Evolutionary conservation across 1,284 basidiomycete species (phyloP).

Genomic region (Phlebopus sp.): DNA sequence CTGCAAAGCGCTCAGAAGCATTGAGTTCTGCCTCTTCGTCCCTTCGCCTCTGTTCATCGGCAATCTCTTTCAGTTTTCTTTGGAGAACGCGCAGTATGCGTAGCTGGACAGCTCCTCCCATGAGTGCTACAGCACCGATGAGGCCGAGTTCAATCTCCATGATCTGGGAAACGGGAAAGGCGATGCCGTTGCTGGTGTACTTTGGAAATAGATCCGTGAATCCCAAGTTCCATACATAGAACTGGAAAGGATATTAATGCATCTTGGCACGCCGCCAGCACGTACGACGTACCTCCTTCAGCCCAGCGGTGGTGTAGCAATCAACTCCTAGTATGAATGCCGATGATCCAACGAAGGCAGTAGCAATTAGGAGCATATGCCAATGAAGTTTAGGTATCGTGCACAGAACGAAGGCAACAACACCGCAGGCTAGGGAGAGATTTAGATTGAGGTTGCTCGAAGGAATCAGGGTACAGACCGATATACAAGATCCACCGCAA

Average conservation of each 20-base stretch:
- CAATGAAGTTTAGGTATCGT: slow-evolving; percentile 75
- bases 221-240: slow-evolving; percentile 94
- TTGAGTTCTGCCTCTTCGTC: slow-evolving; percentile 75
- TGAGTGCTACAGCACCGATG: slow-evolving; percentile 75
- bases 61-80: slow-evolving; percentile 75
- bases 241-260: slow-evolving; percentile 44
- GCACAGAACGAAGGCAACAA: slow-evolving; percentile 59
- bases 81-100: slow-evolving; percentile 80
- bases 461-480: slow-evolving; percentile 43
- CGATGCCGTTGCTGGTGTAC: slow-evolving; percentile 61
- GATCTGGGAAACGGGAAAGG: slow-evolving; percentile 82
- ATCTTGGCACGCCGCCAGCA: neutral
- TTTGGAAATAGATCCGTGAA: slow-evolving; percentile 78
- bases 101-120: slow-evolving; percentile 89
- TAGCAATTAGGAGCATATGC: slow-evolving; percentile 77
- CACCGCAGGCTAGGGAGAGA: slow-evolving; percentile 44
- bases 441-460: slow-evolving; percentile 15
- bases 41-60: slow-evolving; percentile 68
- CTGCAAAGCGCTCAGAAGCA: slow-evolving; percentile 71
- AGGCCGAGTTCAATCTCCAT: slow-evolving; percentile 95
- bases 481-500: slow-evolving; percentile 88
- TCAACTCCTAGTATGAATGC: slow-evolving; percentile 91
- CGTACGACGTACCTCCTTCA: slow-evolving; percentile 73
- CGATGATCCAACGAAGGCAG: slow-evolving; percentile 88
- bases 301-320: slow-evolving; percentile 85